phyloP scores from a whole-genome alignment of 2,329 filamentous ascomycete genomes.

The Calycina herbarum region DNA sequence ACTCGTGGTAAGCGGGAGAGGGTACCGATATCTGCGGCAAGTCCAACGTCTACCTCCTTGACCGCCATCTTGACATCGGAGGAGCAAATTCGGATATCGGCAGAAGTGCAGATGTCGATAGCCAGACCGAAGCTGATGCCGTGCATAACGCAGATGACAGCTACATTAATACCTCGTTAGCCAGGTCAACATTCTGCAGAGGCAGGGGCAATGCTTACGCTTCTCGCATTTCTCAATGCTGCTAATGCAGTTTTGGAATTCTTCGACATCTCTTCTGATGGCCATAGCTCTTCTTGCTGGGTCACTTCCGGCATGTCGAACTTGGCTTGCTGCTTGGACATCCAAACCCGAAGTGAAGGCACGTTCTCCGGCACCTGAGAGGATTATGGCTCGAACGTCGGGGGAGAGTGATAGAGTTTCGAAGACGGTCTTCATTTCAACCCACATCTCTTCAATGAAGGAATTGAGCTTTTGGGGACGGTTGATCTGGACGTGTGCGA shows the following conservation, averaged over 20 bases:
- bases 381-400: conserved; percentile 71
- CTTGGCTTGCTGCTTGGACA: conserved; percentile 65
- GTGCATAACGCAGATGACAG: conserved; percentile 80
- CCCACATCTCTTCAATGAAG: conserved; percentile 83
- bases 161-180: conserved; percentile 40
- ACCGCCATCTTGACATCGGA: conserved; percentile 64
- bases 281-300: conserved; percentile 61
- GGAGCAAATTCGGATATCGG: conserved; percentile 69
- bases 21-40: conserved; percentile 79
- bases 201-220: conserved; percentile 50
- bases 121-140: conserved; percentile 76
- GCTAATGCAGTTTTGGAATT: conserved; percentile 78
- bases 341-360: conserved; percentile 89
- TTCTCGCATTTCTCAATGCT: conserved; percentile 87
- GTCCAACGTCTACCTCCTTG: conserved; percentile 80
- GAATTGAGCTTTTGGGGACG: conserved; percentile 84
- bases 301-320: conserved; percentile 49
- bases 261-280: conserved; percentile 67
- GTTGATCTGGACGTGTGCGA: conserved; percentile 93
- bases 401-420: conserved; percentile 68
- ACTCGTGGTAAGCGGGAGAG: conserved; percentile 71
- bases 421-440: conserved; percentile 75
- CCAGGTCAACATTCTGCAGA: background rate
- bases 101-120: conserved; percentile 70
- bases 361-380: conserved; percentile 77